Conservation (phyloP, 331 rosid genomes). For the Cucumis variabilis region DNA sequence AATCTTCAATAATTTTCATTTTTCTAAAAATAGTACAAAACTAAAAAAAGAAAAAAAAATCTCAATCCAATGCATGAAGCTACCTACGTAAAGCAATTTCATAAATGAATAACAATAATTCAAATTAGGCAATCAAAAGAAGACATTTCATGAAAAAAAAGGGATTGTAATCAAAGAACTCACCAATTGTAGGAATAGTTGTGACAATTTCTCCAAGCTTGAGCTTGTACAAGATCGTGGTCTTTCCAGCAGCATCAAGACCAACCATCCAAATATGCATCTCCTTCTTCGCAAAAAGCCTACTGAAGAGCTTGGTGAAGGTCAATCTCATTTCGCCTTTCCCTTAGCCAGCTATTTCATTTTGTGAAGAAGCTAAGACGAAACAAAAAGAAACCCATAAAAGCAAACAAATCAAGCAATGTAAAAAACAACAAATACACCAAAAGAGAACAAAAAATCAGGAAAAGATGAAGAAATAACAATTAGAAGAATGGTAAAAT, state of each 20-base stretch:
- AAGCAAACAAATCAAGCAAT: constrained; percentile 6
- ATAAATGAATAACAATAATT: not conserved
- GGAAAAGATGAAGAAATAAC: not conserved
- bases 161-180: constrained; percentile 17
- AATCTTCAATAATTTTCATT: not conserved
- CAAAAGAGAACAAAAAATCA: not conserved
- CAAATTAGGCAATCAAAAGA: not conserved
- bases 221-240: constrained; percentile 91
- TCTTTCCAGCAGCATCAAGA: constrained; percentile 99
- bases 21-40: not conserved
- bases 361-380: constrained; percentile 34
- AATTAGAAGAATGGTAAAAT: not conserved
- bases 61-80: constrained; percentile 7
- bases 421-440: not conserved
- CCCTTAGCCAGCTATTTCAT: constrained; percentile 27
- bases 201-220: constrained; percentile 98
- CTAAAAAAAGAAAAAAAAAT: not conserved
- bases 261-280: constrained; percentile 98
- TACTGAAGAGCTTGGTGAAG: constrained; percentile 94
- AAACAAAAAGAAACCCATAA: constrained; percentile 6
- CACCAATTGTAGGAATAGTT: constrained; percentile 96
- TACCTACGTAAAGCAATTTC: not conserved
- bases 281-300: constrained; percentile 94
- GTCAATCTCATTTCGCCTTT: constrained; percentile 80
- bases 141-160: constrained; percentile 4